Percentiles rank a stretch among this genome's conserved stretches.
Evolutionary conservation across 805 yeast species (phyloP).

Genomic region (Blastobotrys robertii): DNA sequence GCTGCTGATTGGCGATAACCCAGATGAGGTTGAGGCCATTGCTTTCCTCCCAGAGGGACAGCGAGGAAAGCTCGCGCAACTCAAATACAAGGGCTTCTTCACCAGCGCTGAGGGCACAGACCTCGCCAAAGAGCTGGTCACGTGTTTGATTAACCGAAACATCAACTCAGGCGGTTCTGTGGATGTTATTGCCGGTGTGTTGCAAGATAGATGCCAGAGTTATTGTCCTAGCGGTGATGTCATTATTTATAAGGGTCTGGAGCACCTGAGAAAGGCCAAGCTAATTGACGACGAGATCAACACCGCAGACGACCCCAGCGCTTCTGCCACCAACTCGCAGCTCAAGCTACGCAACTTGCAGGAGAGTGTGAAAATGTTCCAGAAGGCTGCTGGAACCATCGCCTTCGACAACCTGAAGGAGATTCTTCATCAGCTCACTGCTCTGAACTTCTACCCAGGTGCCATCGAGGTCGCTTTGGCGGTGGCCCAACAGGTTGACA

Average conservation of each 20-base stretch:
- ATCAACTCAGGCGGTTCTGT: slow-evolving; percentile 89
- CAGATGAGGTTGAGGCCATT: slow-evolving; percentile 48
- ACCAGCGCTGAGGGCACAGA: slow-evolving; percentile 55
- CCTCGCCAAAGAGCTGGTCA: slow-evolving; percentile 74
- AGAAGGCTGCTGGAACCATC: slow-evolving; percentile 68
- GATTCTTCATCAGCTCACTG: slow-evolving; percentile 67
- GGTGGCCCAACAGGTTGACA: slow-evolving; percentile 61
- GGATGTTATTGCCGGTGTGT: slow-evolving; percentile 74
- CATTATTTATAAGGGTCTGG: slow-evolving; percentile 86
- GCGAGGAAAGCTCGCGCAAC: slow-evolving; percentile 54
- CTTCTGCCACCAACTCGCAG: slow-evolving; percentile 59
- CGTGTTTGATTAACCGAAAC: slow-evolving; percentile 80
- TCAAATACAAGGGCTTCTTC: slow-evolving; percentile 69
- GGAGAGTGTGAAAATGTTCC: slow-evolving; percentile 66
- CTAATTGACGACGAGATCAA: slow-evolving; percentile 24
- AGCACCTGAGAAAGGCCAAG: slow-evolving; percentile 79
- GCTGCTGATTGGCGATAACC: slow-evolving; percentile 63
- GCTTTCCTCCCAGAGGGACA: slow-evolving; percentile 57
- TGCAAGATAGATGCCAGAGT: slow-evolving; percentile 89
- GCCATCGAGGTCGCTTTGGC: slow-evolving; percentile 76
- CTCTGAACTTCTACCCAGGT: slow-evolving; percentile 70
- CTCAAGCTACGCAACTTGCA: slow-evolving; percentile 54
- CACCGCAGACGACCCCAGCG: slow-evolving; percentile 11
- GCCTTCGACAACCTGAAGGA: slow-evolving; percentile 73
- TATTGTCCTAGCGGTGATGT: slow-evolving; percentile 94